A percentile compares a stretch with the other conserved stretches of the same genome.
These are phyloP conservation scores for Codiaeum variegatum DNA, from an alignment of 441 rosid genomes.

Conservation along the genomic window DNA sequence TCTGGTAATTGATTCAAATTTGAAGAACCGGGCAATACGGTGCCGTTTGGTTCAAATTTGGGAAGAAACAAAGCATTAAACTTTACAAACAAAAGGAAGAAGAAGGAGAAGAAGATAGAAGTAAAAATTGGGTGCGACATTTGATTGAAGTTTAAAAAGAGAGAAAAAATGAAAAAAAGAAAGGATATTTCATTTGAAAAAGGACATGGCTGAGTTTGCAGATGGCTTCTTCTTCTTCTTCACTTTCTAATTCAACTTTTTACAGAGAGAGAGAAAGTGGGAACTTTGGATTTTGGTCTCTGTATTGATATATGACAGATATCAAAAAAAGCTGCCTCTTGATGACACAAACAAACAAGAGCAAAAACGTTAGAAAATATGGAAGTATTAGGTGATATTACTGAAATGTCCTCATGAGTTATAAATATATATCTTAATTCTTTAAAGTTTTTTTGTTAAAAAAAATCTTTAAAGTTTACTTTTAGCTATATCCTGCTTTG, in stretches of 20 bases:
- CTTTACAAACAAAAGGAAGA: slow-evolving; percentile 8
- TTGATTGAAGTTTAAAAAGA: not conserved
- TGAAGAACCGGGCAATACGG: not conserved
- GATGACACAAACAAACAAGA: slow-evolving; percentile 17
- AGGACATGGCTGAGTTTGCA: not conserved
- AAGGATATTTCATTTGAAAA: not conserved
- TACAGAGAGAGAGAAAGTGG: slow-evolving; percentile 2
- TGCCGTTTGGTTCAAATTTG: not conserved
- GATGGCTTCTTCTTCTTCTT: not conserved
- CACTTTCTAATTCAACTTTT: slow-evolving; percentile 1
- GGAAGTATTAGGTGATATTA: not conserved
- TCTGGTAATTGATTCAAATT: not conserved
- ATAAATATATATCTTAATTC: too few species aligned
- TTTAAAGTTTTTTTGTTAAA: too few species aligned
- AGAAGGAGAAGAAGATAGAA: slow-evolving; percentile 15
- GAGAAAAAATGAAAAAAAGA: not conserved
- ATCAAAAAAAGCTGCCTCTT: slow-evolving; percentile 40
- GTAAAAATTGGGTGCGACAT: slow-evolving; percentile 23
- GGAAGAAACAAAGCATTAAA: slow-evolving; percentile 12
- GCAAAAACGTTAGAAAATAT: not conserved
- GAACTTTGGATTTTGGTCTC: not conserved
- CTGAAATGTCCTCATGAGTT: not conserved
- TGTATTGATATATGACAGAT: slow-evolving; percentile 16
- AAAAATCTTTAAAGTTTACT: not conserved
- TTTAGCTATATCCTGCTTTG: not conserved